Base-by-base conservation (phyloP, 495 filamentous ascomycete genomes). In the Penicillium dipodomyicola region DNA sequence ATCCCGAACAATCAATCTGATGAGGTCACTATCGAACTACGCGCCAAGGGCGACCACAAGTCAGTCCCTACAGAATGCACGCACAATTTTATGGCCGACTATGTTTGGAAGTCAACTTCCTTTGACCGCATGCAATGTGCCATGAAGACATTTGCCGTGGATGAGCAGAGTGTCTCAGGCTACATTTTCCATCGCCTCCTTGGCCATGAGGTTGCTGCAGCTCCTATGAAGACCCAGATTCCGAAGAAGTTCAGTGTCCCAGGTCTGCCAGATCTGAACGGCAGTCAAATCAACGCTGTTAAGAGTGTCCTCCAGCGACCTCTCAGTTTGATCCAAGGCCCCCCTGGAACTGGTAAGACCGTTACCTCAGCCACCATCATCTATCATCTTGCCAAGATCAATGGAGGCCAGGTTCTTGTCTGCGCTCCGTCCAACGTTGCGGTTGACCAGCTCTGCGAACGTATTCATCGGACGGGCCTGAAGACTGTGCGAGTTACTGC, bases 351-450 rank as follows among this genome's bases (percentile, higher is more conserved):
- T 4, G 94, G 94, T 64, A 99, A 99, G 78, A 99, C 94, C 0
- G 94, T 99, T 49, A 99, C 94, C n/a, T 97, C 95, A 20, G 94
- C 95, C 20, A 99, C 94, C 1, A 95, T 99, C 62, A 97, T 99
- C 68, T 96, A 97, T 64, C 94, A 99, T 68, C 82, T 99, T 57
- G 87, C 90, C 59, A 99, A 96, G 74, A 87, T 95, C 73, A 97
- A 92, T 62, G 90, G 89, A 51, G 92, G 92, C 45, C 95, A 96
- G 64, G 92, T 97, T 22, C 79, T 99, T 41, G 94, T 99, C 30
- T 99, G 94, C 66, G 94, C 94, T 32, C 94, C 94, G 2, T 99
- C 94, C 41, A 99, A 99, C 78, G 94, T 99, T 61, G 94, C 94
- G 17, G 94, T 99, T 42, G 94, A 99, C 65, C 94, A 99, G 70